Base-by-base conservation (phyloP, 768 basidiomycete species). In the Coprinopsis sp. region DNA sequence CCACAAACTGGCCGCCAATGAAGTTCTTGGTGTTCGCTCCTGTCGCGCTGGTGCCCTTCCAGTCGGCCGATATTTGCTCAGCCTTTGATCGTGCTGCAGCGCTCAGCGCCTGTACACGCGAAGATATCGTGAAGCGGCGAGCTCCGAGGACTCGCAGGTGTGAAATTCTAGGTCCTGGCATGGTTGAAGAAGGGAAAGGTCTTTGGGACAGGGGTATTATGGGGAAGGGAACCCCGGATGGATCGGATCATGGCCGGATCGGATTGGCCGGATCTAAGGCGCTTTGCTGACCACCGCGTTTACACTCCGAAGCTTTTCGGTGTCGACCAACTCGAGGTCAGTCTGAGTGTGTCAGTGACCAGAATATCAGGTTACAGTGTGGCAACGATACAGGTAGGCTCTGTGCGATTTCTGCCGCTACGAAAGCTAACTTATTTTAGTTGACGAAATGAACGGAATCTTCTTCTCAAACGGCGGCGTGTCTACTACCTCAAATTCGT, bases 21-120 rank as follows among this genome's bases (percentile, higher is more conserved):
- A 85, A 92, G 64, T 92, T 93, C 77, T 88, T 93, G 47, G 93
- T 93, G 51, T 74, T 82, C 23, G 79, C 86, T n/a, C 94, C 94
- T 11, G 80, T 77, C 19, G 86, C 84, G 48, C 76, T 87, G 2
- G 94, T 94, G 33, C 94, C 94, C 53, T 83, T 82, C 91, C 91
- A 97, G 24, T 81, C 74, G 12, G 75, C 64, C 14, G 86, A 86
- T 16, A 92, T 69, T 46, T 74, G 73, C 54, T 88, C 81, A 1
- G 88, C 89, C 51, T 77, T 79, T 21, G 77, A 61, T 16, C 76
- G 72, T 18, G 82, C 84, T 10, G 71, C 51, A 12, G 78, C 66
- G 51, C 71, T 78, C 45, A 91, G 65, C 2, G 77, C 72, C 21
- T 61, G 65, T 27, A 69, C 54, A n/a, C 74, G 59, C 0, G 69